A percentile compares a stretch with the other conserved stretches of the same genome.
phyloP scores from a whole-genome alignment of 2,329 filamentous ascomycete species.

The Bipolaris oryzae region DNA sequence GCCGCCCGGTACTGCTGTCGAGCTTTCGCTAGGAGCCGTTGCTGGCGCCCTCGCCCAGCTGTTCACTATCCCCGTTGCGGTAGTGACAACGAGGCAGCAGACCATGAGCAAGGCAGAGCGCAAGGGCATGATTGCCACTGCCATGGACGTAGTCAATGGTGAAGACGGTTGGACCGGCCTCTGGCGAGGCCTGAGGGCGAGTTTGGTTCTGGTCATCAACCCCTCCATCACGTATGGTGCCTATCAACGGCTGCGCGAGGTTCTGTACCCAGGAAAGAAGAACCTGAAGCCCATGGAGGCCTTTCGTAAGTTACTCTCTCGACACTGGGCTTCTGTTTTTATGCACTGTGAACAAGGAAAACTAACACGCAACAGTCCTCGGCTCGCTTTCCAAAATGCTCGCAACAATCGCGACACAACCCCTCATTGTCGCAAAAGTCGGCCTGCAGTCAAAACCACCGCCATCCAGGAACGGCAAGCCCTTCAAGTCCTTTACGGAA shows the following conservation, averaged over 20 bases:
- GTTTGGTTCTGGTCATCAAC: constrained; percentile 92
- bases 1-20: constrained; percentile 77
- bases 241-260: constrained; percentile 83
- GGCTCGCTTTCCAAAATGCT: constrained; percentile 91
- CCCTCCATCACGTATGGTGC: constrained; percentile 97
- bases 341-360: background rate
- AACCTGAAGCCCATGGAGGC: constrained; percentile 83
- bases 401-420: constrained; percentile 90
- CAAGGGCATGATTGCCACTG: constrained; percentile 86
- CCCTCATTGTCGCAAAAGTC: constrained; percentile 96
- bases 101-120: constrained; percentile 84
- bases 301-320: constrained; percentile 70
- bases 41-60: constrained; percentile 91
- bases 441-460: constrained; percentile 93
- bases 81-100: constrained; percentile 94
- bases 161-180: constrained; percentile 89
- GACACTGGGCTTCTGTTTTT: background rate
- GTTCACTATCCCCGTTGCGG: constrained; percentile 95
- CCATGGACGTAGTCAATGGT: constrained; percentile 83
- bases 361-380: constrained; percentile 64
- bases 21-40: constrained; percentile 82
- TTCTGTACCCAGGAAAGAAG: constrained; percentile 76
- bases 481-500: constrained; percentile 90
- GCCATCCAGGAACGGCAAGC: constrained; percentile 80
- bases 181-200: constrained; percentile 95